Base-by-base conservation (phyloP, 805 yeast species). In the Candida tammaniensis region DNA sequence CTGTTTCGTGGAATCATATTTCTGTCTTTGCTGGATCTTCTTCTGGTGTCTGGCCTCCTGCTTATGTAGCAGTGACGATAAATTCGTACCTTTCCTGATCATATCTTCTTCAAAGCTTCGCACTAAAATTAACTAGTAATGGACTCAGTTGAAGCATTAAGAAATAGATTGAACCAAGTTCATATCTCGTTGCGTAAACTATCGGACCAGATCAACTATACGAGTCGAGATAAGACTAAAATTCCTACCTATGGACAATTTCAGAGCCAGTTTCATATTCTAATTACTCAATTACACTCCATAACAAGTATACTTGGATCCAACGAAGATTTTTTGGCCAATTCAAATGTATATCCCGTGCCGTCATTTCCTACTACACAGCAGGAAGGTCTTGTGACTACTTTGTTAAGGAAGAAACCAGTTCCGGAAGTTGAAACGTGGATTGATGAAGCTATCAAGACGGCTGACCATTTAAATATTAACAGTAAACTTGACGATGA, bases 351-450 rank as follows among this genome's bases (percentile, higher is more conserved):
- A 1, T 91, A 77, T 51, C 98, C 98, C 1, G 64, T 86, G 35
- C 82, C 89, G 0, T 72, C 74, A 14, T 93, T 91, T 54, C 97
- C 97, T 7, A 77, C 94, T 0, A 75, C 86, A 1, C 83, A 86
- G 27, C 89, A 86, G 44, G 89, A 85, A 49, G 85, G 87, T 2
- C 68, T 93, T 22, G 61, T 89, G 32, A 84, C 95, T 0, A 88
- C 97, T 0, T 64, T 93, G 40, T 58, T 93, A 40, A 72, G 98
- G 39, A 93, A 89, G 55, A 91, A 89, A 54, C 82, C 82, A 31
- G 64, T 86, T 8, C 98, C 98, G 0, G 97, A 89, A 43, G 95
- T 91, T 2, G 85, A 80, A 33, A 84, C 78, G 30, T 91, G 98
- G 97, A 74, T 88, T 6, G 68, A 69, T 21, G 57, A 62, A 14